A percentile compares a stretch with the other conserved stretches of the same genome.
Conservation (phyloP, 257 asterid genomes). For the Solanum sitiens region DNA sequence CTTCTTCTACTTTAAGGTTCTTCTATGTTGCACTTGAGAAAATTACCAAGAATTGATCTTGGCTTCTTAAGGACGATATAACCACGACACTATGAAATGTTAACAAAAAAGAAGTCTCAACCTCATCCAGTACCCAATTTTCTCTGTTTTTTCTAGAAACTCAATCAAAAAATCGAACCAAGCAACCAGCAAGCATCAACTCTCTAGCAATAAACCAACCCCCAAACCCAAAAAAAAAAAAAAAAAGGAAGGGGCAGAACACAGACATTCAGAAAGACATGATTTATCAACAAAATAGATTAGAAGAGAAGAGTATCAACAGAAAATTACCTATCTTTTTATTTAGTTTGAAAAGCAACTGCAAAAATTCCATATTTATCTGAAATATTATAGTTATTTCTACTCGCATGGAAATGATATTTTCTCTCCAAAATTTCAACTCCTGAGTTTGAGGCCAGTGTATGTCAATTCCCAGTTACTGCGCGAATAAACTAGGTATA, state of each 20-base stretch:
- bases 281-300: not conserved
- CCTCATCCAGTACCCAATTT: not conserved
- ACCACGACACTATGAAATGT: not conserved
- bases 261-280: not conserved
- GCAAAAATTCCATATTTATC: not conserved
- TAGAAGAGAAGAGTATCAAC: not conserved
- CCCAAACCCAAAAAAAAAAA: not conserved
- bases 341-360: not conserved
- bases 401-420: not conserved
- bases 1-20: not conserved
- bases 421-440: not conserved
- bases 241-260: not conserved
- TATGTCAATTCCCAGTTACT: not conserved
- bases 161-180: not conserved
- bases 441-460: not conserved
- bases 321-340: not conserved
- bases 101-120: not conserved
- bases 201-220: not conserved
- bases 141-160: not conserved
- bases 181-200: not conserved
- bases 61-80: not conserved
- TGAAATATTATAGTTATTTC: not conserved
- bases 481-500: not conserved
- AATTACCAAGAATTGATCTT: not conserved
- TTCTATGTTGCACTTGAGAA: not conserved